Conservation (phyloP, 148 eudicot genomes). For the Tetragonia tetragonoides region DNA sequence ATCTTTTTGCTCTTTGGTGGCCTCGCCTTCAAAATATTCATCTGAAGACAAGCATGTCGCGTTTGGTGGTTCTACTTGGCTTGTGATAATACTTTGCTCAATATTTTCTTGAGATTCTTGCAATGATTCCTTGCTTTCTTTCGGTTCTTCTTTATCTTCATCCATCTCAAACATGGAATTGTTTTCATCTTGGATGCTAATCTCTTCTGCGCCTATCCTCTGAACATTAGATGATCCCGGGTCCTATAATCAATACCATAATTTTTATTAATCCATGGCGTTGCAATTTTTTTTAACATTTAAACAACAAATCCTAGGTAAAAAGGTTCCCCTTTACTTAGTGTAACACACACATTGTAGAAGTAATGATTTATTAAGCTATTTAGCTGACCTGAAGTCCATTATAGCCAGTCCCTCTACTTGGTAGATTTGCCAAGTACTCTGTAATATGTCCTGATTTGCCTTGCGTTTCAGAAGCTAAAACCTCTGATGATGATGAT, state of each 20-base stretch:
- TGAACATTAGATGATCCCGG: constrained; percentile 16
- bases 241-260: constrained; percentile 15
- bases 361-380: too few relatives aligned
- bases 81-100: constrained; percentile 7
- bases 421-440: constrained; percentile 27
- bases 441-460: constrained; percentile 24
- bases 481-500: constrained; percentile 29
- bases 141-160: constrained; percentile 25
- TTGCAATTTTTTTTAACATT: background rate
- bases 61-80: constrained; percentile 5
- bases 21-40: constrained; percentile 3
- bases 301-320: background rate
- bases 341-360: too few relatives aligned
- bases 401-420: constrained; percentile 16
- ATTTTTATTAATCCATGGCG: background rate
- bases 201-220: constrained; percentile 15
- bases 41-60: constrained; percentile 5
- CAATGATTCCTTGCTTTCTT: constrained; percentile 4
- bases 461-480: constrained; percentile 21
- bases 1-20: background rate
- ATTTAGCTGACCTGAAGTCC: constrained; percentile 24
- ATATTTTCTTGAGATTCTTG: constrained; percentile 16
- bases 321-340: too few relatives aligned
- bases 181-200: constrained; percentile 5
- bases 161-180: constrained; percentile 8